Conservation (phyloP, 768 basidiomycete species). For the Podaxis sp. region DNA sequence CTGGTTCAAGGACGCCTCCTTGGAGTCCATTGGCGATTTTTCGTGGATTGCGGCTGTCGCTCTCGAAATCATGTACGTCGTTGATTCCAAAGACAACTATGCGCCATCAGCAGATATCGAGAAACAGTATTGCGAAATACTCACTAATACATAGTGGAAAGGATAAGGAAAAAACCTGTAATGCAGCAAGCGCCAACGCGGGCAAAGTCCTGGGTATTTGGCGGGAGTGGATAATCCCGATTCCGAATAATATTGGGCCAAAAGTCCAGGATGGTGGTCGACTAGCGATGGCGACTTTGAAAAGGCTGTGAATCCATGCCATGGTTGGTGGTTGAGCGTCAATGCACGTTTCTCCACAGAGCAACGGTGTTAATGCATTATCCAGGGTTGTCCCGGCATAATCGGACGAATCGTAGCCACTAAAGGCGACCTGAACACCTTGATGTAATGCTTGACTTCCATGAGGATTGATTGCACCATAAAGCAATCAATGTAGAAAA, state of each 20-base stretch:
- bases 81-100: slow-evolving; percentile 21
- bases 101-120: neutral
- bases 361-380: neutral
- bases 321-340: neutral
- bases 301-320: neutral
- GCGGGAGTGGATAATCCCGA: slow-evolving; percentile 14
- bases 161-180: slow-evolving; percentile 12
- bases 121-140: neutral
- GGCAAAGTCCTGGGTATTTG: slow-evolving; percentile 8
- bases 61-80: slow-evolving; percentile 20
- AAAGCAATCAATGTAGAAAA: no score
- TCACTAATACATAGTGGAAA: slow-evolving; percentile 14
- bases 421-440: neutral
- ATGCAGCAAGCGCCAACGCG: neutral
- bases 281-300: slow-evolving; percentile 10
- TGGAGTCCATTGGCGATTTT: slow-evolving; percentile 16
- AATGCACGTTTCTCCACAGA: neutral
- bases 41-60: slow-evolving; percentile 20
- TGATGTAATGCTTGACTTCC: neutral
- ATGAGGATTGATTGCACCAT: neutral
- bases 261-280: slow-evolving; percentile 17
- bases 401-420: neutral
- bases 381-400: neutral
- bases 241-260: slow-evolving; percentile 16
- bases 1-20: slow-evolving; percentile 15